phyloP scores from a whole-genome alignment of 176 grass and related monocot genomes.

The Dendrocalamus sinicus region DNA sequence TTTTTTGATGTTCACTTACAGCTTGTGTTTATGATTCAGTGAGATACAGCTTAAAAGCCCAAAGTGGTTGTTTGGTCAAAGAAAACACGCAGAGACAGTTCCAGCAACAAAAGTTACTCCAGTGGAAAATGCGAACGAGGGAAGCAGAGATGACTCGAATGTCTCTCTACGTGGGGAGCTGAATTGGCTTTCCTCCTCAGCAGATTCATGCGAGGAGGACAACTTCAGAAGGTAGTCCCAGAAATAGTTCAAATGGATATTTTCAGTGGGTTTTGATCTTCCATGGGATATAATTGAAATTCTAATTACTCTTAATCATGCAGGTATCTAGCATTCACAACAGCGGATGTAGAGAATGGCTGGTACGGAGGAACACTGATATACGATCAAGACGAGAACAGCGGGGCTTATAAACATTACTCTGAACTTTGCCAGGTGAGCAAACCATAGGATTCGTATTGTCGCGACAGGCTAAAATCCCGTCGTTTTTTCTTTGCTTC shows the following conservation, averaged over 20 bases:
- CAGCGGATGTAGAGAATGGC: slow-evolving; percentile 65
- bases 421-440: slow-evolving; percentile 77
- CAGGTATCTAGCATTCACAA: slow-evolving; percentile 79
- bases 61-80: slow-evolving; percentile 98
- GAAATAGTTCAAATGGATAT: background rate
- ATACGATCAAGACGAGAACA: slow-evolving; percentile 82
- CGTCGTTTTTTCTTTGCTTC: background rate
- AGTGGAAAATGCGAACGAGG: slow-evolving; percentile 52
- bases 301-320: slow-evolving; percentile 17
- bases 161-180: slow-evolving; percentile 53
- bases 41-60: slow-evolving; percentile 95
- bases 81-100: slow-evolving; percentile 68
- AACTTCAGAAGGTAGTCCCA: slow-evolving; percentile 77
- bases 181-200: slow-evolving; percentile 66
- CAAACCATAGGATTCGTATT: background rate
- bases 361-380: slow-evolving; percentile 88
- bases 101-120: slow-evolving; percentile 43
- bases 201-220: slow-evolving; percentile 67
- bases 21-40: slow-evolving; percentile 48
- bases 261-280: background rate
- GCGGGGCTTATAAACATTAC: slow-evolving; percentile 79
- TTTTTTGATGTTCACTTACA: slow-evolving; percentile 16
- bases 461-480: background rate
- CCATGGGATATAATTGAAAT: background rate
- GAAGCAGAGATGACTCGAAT: slow-evolving; percentile 44